Conservation (phyloP, 2,329 filamentous ascomycete species). For the Aspergillus terreus region DNA sequence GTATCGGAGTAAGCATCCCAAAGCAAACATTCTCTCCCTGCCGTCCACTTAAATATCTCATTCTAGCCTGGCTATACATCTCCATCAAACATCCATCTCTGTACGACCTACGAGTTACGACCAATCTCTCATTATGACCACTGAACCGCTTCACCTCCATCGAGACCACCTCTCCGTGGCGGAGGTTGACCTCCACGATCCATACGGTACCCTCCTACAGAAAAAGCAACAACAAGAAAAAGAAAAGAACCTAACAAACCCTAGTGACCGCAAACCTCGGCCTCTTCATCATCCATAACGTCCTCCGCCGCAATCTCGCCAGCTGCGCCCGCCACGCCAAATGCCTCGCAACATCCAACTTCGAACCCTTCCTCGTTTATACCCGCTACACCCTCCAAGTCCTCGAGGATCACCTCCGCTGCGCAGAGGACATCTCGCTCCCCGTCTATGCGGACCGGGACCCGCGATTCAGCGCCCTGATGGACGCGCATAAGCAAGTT, state of each 20-base stretch:
- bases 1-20: too few species aligned
- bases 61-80: background rate
- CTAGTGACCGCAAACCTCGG: conserved; percentile 2
- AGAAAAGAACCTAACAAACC: background rate
- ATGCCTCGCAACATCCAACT: background rate
- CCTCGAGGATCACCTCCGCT: conserved; percentile 1
- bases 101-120: background rate
- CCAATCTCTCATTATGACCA: background rate
- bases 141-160: conserved; percentile 2
- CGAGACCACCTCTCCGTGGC: conserved; percentile 4
- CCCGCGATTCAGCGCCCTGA: background rate
- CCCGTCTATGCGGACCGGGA: conserved; percentile 1
- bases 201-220: conserved; percentile 1
- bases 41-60: background rate
- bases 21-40: background rate
- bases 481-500: background rate
- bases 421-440: conserved; percentile 2
- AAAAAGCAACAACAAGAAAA: background rate
- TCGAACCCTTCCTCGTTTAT: conserved; percentile 3
- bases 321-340: conserved; percentile 1
- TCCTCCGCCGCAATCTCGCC: conserved; percentile 6
- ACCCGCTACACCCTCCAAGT: conserved; percentile 5
- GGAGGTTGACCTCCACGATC: conserved; percentile 7
- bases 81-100: background rate
- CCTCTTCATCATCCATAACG: conserved; percentile 8